Evolutionary conservation across 164 flowering plant genomes (phyloP).

Genomic region (Stephania yunnanensis): DNA sequence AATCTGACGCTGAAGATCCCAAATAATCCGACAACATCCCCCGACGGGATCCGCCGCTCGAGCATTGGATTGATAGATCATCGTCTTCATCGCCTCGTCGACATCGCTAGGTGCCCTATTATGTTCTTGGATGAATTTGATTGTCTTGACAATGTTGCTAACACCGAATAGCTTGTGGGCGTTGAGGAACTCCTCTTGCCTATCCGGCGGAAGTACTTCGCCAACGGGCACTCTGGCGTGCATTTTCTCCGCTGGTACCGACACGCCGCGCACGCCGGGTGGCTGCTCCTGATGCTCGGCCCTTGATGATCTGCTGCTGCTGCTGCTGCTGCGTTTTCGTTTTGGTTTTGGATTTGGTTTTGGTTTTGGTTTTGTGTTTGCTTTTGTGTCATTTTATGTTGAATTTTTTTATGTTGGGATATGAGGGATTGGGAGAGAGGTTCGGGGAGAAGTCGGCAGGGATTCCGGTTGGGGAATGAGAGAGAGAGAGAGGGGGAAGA

Average conservation of each 20-base stretch:
- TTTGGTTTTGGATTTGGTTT: background rate
- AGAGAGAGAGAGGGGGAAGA: background rate
- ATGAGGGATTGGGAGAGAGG: too few species aligned
- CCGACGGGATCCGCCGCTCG: slow-evolving; percentile 11
- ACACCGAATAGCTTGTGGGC: slow-evolving; percentile 15
- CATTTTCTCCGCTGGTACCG: slow-evolving; percentile 18
- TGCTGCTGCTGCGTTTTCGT: too few species aligned
- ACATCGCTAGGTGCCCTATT: background rate
- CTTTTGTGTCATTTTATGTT: too few species aligned
- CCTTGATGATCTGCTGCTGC: too few species aligned
- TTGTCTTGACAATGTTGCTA: slow-evolving; percentile 12
- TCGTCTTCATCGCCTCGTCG: slow-evolving; percentile 13
- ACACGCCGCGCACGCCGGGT: slow-evolving; percentile 18
- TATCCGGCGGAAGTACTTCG: slow-evolving; percentile 10
- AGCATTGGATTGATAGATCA: slow-evolving; percentile 8
- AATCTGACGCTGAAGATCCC: slow-evolving; percentile 3
- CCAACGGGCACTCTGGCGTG: slow-evolving; percentile 13
- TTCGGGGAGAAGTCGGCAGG: background rate
- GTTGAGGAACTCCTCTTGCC: slow-evolving; percentile 11
- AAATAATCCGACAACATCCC: slow-evolving; percentile 7
- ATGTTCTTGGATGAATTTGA: background rate
- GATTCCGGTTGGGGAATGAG: background rate
- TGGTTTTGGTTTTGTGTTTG: background rate
- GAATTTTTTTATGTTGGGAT: too few species aligned
- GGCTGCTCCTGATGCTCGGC: background rate